phyloP scores from a whole-genome alignment of 306 rosid genomes.

The Prunus mongolica region DNA sequence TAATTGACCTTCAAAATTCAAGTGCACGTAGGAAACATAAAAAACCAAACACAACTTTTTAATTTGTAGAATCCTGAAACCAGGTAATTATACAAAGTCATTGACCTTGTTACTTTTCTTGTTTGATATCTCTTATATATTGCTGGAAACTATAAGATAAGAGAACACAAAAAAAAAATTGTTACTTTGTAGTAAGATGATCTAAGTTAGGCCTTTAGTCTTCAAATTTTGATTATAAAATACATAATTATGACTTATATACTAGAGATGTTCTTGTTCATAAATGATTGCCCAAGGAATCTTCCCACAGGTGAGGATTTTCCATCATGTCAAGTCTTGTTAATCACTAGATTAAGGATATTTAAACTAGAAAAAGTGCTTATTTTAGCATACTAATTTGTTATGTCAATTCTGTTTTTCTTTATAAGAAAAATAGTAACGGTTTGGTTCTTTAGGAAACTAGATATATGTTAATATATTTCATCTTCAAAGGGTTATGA shows the following conservation, averaged over 20 bases:
- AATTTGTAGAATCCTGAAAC: conserved; percentile 1
- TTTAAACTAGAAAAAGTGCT: not conserved
- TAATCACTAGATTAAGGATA: not conserved
- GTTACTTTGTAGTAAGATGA: conserved; percentile 3
- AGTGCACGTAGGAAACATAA: not conserved
- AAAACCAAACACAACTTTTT: not conserved
- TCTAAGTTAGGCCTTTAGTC: not conserved
- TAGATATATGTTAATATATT: not conserved
- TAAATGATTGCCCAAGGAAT: conserved; percentile 19
- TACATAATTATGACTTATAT: not conserved
- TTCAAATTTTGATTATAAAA: conserved; percentile 7
- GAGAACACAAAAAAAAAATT: not conserved
- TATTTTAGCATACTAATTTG: not conserved
- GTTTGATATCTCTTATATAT: not conserved
- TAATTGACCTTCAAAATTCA: not conserved
- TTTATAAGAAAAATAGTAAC: not conserved
- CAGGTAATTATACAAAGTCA: not conserved
- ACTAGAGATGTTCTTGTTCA: conserved; percentile 6
- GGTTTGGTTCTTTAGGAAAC: not conserved
- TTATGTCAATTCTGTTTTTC: not conserved
- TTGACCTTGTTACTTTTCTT: conserved; percentile 1
- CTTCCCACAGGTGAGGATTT: conserved; percentile 14
- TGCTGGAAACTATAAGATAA: not conserved
- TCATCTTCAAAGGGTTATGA: not conserved
- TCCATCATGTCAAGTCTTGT: conserved; percentile 14